Base-by-base conservation (phyloP, 805 yeast species). In the Sugiyamaella lignohabitans region DNA sequence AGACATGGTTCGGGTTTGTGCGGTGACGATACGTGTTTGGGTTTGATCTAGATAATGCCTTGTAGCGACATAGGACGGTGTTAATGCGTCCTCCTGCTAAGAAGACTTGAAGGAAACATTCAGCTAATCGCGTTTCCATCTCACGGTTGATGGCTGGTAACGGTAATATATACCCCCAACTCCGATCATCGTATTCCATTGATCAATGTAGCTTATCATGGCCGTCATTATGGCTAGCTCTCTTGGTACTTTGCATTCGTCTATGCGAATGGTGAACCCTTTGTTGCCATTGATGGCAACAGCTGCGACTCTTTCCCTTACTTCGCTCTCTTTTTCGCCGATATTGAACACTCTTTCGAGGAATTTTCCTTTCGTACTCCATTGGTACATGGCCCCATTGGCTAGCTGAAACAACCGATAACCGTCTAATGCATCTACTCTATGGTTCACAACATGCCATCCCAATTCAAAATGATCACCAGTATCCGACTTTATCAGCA, bases 141-240 rank as follows among this genome's bases (percentile, higher is more conserved):
- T 66, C n/a, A 71, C 69, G 53, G 74, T 76, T 34, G 58, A 53
- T 32, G 70, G 71, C 58, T 75, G 75, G 60, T 74, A 69, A 10
- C 80, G 75, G 51, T 70, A 72, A 60, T 79, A 79, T 44, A 80
- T 77, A 32, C 85, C 85, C n/a, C 85, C 85, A 34, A 78, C 76
- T 20, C 74, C 75, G 34, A 74, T 61, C 50, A 68, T 67, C 20
- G 84, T 79, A 56, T 77, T 80, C 86, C 86, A 80, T 49, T 79
- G 84, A 57, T 80, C 86, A 48, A 80, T 72, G 57, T 67, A 75
- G 38, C 83, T 76, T 49, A 79, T 75, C 49, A 80, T 62, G 3
- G 84, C 84, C 5, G 81, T 72, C 14, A 79, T 64, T 17, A 80
- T 59, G 1, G 83, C 85, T 64, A 80, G 55, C 52, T 78, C 84